Evolutionary conservation across 73 alveolate genomes (phyloP).

Genomic region (Tetrahymena thermophila): DNA sequence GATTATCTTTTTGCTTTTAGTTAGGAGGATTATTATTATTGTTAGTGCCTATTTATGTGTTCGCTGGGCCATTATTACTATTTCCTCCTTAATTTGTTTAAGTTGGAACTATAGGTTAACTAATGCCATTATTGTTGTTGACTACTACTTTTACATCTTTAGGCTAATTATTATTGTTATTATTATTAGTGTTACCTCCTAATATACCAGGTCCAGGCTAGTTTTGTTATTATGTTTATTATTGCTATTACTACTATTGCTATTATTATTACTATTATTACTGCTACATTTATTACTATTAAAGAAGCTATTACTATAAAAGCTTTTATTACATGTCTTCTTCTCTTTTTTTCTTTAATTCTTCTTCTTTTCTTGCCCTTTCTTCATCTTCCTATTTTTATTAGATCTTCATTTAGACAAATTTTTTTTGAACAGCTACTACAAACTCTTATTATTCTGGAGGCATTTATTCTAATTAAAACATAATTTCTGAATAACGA

Average conservation of each 20-base stretch:
- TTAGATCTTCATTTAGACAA: slow-evolving; percentile 34
- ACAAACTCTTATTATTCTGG: slow-evolving; percentile 49
- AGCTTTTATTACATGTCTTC: slow-evolving; percentile 32
- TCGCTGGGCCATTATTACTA: slow-evolving; percentile 10
- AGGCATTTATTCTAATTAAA: slow-evolving; percentile 36
- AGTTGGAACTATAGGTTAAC: not conserved
- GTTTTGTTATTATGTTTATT: not conserved
- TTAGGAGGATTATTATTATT: not conserved
- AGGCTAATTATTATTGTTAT: not conserved
- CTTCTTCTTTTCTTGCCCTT: slow-evolving; percentile 51
- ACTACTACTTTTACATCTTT: not conserved
- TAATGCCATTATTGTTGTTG: too few species aligned
- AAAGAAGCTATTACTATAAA: slow-evolving; percentile 27
- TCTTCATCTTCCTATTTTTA: slow-evolving; percentile 34
- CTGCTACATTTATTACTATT: not conserved
- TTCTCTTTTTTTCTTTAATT: slow-evolving; percentile 49
- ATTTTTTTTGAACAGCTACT: slow-evolving; percentile 33
- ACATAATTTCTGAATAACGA: not conserved
- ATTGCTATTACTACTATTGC: not conserved
- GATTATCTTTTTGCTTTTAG: not conserved
- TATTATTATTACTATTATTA: not conserved
- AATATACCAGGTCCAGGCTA: not conserved
- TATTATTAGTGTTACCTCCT: not conserved
- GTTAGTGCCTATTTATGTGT: not conserved
- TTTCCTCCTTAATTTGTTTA: slow-evolving; percentile 32